Evolutionary conservation across 345 rosid genomes (phyloP), one percentile per base, ranked within the genome.

Genomic region (Aurinia saxatilis): DNA sequence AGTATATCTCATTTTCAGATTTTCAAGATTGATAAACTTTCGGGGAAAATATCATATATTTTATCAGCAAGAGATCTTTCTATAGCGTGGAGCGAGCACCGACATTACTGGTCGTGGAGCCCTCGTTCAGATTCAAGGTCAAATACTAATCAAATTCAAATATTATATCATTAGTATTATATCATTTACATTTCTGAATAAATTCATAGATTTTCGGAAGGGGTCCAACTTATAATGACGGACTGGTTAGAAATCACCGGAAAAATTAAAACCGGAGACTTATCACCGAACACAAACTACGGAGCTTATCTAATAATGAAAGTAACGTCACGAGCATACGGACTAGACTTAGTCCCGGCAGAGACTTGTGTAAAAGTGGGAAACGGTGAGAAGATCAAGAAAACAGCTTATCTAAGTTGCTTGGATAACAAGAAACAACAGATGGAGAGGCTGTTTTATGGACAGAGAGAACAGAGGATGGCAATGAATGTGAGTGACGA

Each of bases 11-110:
- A 6, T 15, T 36, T 13, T 52, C 76, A 88, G 92, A 75, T 79
- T 50, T 81, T 88, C 73, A 75, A 72, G 54, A 10, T 88, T 23
- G 90, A 91, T 36, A 82, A 63, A 70, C 77, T 78, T 17, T 70
- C 79, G 0, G 98, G 95, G 36, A 82, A 53, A 55, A 82, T 73
- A 33, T 72, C 75, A 0, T 86, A 70, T 55, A 5, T 83, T 46
- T 15, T 91, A 18, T 88, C 96, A 3, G 81, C 98, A 8, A 86
- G 85, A 68, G 84, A 83, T 57, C 87, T 88, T 71, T 71, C 80
- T 0, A 88, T 91, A 47, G 72, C 85, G 4, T 74, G 87, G 90
- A 76, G 91, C 59, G 41, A 68, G 27, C 77, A 80, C 47, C 79
- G 90, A 6, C 62, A 61, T 70, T 63, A 75, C 34, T 91, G 96